Conservation (phyloP, 306 rosid genomes). For the Dryas octopetala region DNA sequence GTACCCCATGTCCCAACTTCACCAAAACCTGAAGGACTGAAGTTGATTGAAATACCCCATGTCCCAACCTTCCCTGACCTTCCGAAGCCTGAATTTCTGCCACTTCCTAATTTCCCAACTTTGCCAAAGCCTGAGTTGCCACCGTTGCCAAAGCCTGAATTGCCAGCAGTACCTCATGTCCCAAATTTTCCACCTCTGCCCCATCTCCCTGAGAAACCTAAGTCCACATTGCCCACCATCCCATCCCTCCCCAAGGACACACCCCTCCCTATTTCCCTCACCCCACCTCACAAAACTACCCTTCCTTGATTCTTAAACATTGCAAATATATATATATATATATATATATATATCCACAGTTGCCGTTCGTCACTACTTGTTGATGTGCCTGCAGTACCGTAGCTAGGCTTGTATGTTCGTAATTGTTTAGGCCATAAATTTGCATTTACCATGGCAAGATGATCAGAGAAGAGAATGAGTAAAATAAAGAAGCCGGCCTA, state of each 20-base stretch:
- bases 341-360: too few relatives aligned
- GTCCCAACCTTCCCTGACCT: constrained; percentile 13
- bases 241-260: neutral
- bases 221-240: constrained; percentile 8
- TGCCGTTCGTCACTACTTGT: too few relatives aligned
- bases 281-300: neutral
- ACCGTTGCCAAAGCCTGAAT: constrained; percentile 16
- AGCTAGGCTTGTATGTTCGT: too few relatives aligned
- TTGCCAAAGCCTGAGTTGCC: constrained; percentile 13
- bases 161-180: constrained; percentile 7
- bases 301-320: neutral
- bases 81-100: constrained; percentile 9
- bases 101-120: neutral
- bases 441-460: too few relatives aligned
- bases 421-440: too few relatives aligned
- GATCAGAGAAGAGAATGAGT: too few relatives aligned
- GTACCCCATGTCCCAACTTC: constrained; percentile 2
- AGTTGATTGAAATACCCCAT: constrained; percentile 19
- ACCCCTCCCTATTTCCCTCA: neutral
- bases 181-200: constrained; percentile 11
- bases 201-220: constrained; percentile 16
- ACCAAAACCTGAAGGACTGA: constrained; percentile 13
- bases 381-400: too few relatives aligned
- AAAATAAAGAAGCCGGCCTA: too few relatives aligned
- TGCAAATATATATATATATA: too few relatives aligned